Conservation (phyloP, 495 filamentous ascomycete species). For the Daldinia caldariorum region DNA sequence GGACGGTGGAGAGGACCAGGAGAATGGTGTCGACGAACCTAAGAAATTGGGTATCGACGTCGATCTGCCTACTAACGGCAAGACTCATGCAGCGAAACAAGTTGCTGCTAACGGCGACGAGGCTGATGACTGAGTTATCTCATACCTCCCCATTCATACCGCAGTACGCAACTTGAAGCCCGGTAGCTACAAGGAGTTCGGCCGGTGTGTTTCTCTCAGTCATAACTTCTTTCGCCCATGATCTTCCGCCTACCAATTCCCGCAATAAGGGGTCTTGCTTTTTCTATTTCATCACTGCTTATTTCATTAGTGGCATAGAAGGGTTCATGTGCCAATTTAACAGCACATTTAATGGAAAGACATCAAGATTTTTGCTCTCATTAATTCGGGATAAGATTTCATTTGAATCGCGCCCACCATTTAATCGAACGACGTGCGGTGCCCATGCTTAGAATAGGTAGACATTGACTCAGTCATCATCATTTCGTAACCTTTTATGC, state of each 20-base stretch:
- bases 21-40: slow-evolving; percentile 45
- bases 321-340: slow-evolving; percentile 20
- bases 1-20: slow-evolving; percentile 50
- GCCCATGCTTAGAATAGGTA: not conserved
- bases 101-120: slow-evolving; percentile 37
- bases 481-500: not conserved
- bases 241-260: not conserved
- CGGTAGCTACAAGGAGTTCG: not conserved
- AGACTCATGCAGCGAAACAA: slow-evolving; percentile 44
- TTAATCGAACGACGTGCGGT: not conserved
- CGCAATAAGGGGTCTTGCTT: slow-evolving; percentile 1
- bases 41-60: slow-evolving; percentile 51
- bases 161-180: not conserved
- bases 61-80: slow-evolving; percentile 49
- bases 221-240: not conserved
- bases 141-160: not conserved
- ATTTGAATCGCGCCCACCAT: not conserved
- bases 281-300: slow-evolving; percentile 21
- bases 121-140: slow-evolving; percentile 27
- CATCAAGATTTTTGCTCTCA: slow-evolving; percentile 22
- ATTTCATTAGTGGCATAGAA: slow-evolving; percentile 34
- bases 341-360: slow-evolving; percentile 29
- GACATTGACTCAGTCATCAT: not conserved
- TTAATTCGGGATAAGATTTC: slow-evolving; percentile 33
- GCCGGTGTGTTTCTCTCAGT: not conserved